Evolutionary conservation across 768 basidiomycete species (phyloP).

Genomic region (Lyophyllum decastes): DNA sequence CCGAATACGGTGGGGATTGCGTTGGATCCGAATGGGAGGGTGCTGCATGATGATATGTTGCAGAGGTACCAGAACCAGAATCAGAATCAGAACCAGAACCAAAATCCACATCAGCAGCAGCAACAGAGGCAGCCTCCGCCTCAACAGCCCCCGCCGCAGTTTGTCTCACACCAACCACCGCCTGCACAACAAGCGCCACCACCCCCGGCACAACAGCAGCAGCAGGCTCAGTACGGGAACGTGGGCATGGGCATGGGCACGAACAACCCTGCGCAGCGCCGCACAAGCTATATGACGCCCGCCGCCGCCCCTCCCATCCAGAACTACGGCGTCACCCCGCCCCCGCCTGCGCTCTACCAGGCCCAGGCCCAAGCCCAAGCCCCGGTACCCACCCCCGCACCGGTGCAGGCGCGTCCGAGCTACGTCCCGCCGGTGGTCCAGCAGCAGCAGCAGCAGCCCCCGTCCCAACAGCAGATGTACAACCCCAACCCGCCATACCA

Average conservation of each 20-base stretch:
- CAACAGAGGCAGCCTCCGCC: slow-evolving; percentile 25
- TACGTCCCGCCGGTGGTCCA: slow-evolving; percentile 16
- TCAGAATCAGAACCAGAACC: slow-evolving; percentile 40
- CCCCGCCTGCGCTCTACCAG: slow-evolving; percentile 41
- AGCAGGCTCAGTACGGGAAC: slow-evolving; percentile 22
- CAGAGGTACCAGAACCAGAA: slow-evolving; percentile 52
- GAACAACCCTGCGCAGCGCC: slow-evolving; percentile 6
- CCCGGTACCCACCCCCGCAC: background rate
- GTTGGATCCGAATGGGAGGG: slow-evolving; percentile 78
- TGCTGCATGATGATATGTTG: slow-evolving; percentile 80
- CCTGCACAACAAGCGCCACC: slow-evolving; percentile 27
- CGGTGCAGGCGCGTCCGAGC: slow-evolving; percentile 25
- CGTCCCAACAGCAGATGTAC: slow-evolving; percentile 8
- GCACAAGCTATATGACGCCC: slow-evolving; percentile 33
- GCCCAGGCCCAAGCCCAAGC: slow-evolving; percentile 22
- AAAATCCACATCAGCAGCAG: slow-evolving; percentile 25
- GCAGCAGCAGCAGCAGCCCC: slow-evolving; percentile 7
- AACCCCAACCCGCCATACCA: slow-evolving; percentile 4
- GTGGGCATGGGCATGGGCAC: background rate
- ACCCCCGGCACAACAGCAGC: slow-evolving; percentile 29
- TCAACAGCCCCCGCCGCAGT: slow-evolving; percentile 21
- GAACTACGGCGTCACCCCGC: slow-evolving; percentile 36
- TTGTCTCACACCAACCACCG: slow-evolving; percentile 21
- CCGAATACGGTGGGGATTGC: slow-evolving; percentile 83
- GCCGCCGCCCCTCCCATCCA: slow-evolving; percentile 35